These are phyloP conservation scores for Thielaviopsis musarum DNA, from an alignment of 2,329 filamentous ascomycete genomes.

Conservation along the genomic window DNA sequence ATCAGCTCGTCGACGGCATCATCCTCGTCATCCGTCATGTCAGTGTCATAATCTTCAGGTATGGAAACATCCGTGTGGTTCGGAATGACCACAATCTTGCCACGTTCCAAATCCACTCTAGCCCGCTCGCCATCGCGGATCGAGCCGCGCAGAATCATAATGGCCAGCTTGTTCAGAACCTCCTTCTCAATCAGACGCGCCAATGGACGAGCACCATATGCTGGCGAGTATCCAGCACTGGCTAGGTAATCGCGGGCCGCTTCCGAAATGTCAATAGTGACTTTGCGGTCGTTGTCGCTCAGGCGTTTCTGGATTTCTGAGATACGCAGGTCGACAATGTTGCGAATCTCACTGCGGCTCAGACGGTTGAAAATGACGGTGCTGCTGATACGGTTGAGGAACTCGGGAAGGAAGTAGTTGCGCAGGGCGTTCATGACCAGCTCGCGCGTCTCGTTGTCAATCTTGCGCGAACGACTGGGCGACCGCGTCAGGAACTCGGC, in stretches of 20 bases:
- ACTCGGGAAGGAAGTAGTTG: conserved; percentile 95
- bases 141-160: conserved; percentile 72
- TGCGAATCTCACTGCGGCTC: conserved; percentile 74
- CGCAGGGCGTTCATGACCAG: conserved; percentile 81
- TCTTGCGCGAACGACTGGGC: conserved; percentile 60
- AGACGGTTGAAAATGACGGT: conserved; percentile 98
- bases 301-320: conserved; percentile 82
- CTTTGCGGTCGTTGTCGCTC: conserved; percentile 67
- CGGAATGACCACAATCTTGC: conserved; percentile 62
- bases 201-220: conserved; percentile 82
- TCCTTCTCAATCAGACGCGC: conserved; percentile 90
- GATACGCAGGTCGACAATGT: conserved; percentile 85
- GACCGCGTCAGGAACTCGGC: conserved; percentile 82
- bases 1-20: conserved; percentile 56
- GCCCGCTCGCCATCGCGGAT: conserved; percentile 78
- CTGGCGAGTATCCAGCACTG: conserved; percentile 80
- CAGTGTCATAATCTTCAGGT: conserved; percentile 44
- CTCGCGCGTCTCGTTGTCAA: conserved; percentile 72
- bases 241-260: conserved; percentile 90
- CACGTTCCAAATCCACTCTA: conserved; percentile 59
- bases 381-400: conserved; percentile 93
- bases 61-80: conserved; percentile 56
- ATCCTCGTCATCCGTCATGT: conserved; percentile 57
- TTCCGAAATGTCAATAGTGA: conserved; percentile 63
- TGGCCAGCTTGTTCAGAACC: conserved; percentile 81